These are phyloP conservation scores for Melanogaster broomeanus DNA, from an alignment of 768 basidiomycete genomes.

Conservation along the genomic window DNA sequence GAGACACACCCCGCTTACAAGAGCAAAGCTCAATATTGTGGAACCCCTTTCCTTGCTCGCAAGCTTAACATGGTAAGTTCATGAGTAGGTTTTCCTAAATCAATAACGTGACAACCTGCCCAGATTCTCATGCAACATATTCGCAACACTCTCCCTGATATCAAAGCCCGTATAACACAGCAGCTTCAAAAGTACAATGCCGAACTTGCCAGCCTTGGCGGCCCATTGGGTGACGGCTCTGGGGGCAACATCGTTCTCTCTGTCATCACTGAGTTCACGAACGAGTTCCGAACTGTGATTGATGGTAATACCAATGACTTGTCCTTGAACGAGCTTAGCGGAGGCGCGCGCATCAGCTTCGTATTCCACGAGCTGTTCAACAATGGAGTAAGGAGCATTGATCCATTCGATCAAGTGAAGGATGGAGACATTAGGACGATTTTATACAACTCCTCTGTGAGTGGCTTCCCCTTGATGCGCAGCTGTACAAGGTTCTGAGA, in stretches of 20 bases:
- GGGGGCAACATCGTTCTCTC: constrained; percentile 91
- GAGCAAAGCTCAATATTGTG: constrained; percentile 93
- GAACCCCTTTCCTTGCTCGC: constrained; percentile 93
- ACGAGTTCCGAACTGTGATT: constrained; percentile 94
- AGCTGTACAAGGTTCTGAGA: background rate
- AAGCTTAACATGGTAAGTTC: constrained; percentile 87
- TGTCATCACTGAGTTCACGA: constrained; percentile 98
- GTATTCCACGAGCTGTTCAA: constrained; percentile 99
- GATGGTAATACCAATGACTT: constrained; percentile 98
- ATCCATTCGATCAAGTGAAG: constrained; percentile 99
- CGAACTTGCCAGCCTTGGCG: constrained; percentile 84
- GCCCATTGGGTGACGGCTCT: constrained; percentile 80
- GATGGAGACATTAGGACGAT: constrained; percentile 97
- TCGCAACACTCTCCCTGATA: constrained; percentile 95
- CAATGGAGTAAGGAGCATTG: constrained; percentile 92
- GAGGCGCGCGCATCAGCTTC: constrained; percentile 97
- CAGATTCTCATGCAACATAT: constrained; percentile 99
- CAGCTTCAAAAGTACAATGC: constrained; percentile 87
- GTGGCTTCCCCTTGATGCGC: constrained; percentile 29
- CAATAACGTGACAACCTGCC: background rate
- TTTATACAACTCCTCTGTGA: constrained; percentile 94
- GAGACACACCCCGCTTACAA: constrained; percentile 94
- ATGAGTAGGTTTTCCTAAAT: background rate
- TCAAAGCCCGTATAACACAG: constrained; percentile 92
- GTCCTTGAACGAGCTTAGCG: constrained; percentile 93